Evolutionary conservation across 139 green algal species (phyloP), one percentile per base, ranked within the genome.

Genomic region (Spirogloea muscicola): DNA sequence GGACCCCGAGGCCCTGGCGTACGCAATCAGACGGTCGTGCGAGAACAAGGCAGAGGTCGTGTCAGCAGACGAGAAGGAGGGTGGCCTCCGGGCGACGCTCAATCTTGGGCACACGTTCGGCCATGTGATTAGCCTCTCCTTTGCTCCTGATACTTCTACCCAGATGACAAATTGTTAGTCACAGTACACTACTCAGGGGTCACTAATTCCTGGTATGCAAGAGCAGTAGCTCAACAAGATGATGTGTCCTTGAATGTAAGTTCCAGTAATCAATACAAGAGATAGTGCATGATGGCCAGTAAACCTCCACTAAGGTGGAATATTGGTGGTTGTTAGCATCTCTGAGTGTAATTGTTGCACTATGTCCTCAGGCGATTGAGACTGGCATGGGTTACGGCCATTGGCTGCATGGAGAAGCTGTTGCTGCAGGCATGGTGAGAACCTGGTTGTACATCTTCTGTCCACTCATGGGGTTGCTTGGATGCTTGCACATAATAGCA

Each of bases 101-200:
- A 98, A 98, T 84, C 84, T 98, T 37, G 94, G 94, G 1, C 94
- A 98, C 86, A 98, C 94, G 1, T 98, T 98, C 82, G 94, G 94
- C 0, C 94, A 98, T 75, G 73, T 81, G 21, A 66, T 61, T 64
- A 25, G 4, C 33, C 57, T 16, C 16, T 18, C 13, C 13, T 21
- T 21, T n/a, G n/a, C n/a, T n/a, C n/a, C n/a, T n/a, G n/a, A n/a
- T n/a, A n/a, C n/a, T n/a, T n/a, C n/a, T n/a, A n/a, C n/a, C n/a
- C n/a, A n/a, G n/a, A n/a, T n/a, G n/a, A n/a, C n/a, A n/a, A n/a
- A n/a, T n/a, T n/a, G n/a, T n/a, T n/a, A n/a, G n/a, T n/a, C n/a
- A n/a, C n/a, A n/a, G n/a, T n/a, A n/a, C n/a, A n/a, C n/a, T n/a
- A n/a, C n/a, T n/a, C n/a, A n/a, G n/a, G n/a, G n/a, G n/a, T n/a